Evolutionary conservation across 2,329 filamentous ascomycete species (phyloP).

Genomic region (Exophiala phaeomuriformis): DNA sequence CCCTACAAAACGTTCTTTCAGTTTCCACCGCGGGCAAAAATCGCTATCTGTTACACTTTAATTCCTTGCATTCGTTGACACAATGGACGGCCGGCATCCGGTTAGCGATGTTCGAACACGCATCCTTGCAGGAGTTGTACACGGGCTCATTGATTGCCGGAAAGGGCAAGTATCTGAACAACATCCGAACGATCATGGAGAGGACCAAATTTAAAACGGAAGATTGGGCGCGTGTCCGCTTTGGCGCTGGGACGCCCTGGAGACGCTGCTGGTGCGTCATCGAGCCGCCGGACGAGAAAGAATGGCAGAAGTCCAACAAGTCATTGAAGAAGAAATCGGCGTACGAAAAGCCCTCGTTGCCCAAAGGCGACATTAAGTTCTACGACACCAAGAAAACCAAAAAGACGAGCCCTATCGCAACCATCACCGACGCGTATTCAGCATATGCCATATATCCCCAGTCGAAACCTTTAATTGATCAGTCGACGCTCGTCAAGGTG

Average conservation of each 20-base stretch:
- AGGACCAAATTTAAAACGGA: constrained; percentile 68
- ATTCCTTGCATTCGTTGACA: constrained; percentile 82
- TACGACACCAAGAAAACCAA: constrained; percentile 92
- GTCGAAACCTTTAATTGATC: constrained; percentile 85
- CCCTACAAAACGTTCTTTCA: constrained; percentile 88
- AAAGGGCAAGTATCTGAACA: constrained; percentile 82
- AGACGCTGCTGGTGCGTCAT: constrained; percentile 95
- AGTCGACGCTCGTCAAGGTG: constrained; percentile 87
- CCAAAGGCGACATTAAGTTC: constrained; percentile 90
- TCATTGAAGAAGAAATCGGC: constrained; percentile 71
- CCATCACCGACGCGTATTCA: constrained; percentile 81
- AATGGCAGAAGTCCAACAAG: constrained; percentile 76
- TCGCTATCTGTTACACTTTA: constrained; percentile 91
- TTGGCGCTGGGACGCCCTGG: constrained; percentile 94
- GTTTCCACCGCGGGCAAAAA: constrained; percentile 94
- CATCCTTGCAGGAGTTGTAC: constrained; percentile 89
- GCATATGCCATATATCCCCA: constrained; percentile 96
- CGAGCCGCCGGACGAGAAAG: constrained; percentile 86
- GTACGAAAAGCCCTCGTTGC: constrained; percentile 66
- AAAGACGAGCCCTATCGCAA: constrained; percentile 82
- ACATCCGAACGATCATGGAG: constrained; percentile 83
- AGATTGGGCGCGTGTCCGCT: constrained; percentile 91
- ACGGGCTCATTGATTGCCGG: constrained; percentile 92
- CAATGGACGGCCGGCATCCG: constrained; percentile 96
- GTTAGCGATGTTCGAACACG: constrained; percentile 88